These are phyloP conservation scores for Xylariaceae sp. DNA, from an alignment of 2,329 filamentous ascomycete species.

Conservation along the genomic window DNA sequence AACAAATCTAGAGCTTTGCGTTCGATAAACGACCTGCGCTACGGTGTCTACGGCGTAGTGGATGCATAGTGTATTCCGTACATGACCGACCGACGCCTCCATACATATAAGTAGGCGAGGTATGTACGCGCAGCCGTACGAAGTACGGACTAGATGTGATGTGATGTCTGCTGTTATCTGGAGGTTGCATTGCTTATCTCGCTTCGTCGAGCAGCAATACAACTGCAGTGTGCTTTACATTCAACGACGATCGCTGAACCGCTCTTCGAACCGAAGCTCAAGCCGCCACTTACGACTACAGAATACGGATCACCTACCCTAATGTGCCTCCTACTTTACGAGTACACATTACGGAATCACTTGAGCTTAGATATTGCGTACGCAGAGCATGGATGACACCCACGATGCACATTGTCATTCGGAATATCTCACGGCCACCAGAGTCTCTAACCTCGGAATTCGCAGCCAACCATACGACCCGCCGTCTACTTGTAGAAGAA, in stretches of 20 bases:
- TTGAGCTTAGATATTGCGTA: no score
- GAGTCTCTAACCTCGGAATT: background rate
- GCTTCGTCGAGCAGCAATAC: background rate
- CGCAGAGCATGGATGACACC: no score
- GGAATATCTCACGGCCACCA: background rate
- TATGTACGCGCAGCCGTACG: no score
- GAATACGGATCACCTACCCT: background rate
- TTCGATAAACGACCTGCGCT: background rate
- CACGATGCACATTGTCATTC: no score
- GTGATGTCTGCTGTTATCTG: background rate
- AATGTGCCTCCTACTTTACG: background rate
- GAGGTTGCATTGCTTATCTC: background rate
- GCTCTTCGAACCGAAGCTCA: background rate
- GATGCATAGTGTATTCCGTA: background rate
- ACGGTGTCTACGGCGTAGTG: background rate
- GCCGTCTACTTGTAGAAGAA: background rate
- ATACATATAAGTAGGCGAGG: background rate
- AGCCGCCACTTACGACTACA: background rate
- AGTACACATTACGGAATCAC: background rate
- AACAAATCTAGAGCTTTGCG: background rate
- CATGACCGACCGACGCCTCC: background rate
- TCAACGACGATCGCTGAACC: background rate
- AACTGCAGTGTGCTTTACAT: background rate
- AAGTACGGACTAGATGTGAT: background rate
- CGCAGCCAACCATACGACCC: conserved; percentile 1